Conservation (phyloP, 2,329 filamentous ascomycete genomes). For the Trichoderma hamatum region DNA sequence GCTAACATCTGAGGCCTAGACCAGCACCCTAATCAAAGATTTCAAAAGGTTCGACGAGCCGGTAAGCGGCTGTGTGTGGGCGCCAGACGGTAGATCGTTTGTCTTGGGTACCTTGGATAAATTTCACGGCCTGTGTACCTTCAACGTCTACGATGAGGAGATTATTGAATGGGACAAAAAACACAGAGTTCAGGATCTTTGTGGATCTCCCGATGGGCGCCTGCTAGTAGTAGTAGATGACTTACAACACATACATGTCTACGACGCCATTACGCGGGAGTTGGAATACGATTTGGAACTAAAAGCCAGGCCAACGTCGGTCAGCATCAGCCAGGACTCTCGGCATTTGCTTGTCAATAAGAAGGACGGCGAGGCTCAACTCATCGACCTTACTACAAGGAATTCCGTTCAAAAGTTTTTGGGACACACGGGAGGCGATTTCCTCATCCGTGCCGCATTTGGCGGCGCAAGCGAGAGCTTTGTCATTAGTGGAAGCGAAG, state of each 20-base stretch:
- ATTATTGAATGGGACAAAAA: constrained; percentile 68
- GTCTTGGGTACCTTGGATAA: constrained; percentile 77
- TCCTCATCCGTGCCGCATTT: constrained; percentile 79
- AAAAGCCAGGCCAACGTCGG: constrained; percentile 71
- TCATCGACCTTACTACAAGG: constrained; percentile 76
- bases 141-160: constrained; percentile 65
- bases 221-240: constrained; percentile 79
- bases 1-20: constrained; percentile 45
- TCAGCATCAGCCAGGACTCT: constrained; percentile 83
- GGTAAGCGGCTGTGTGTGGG: constrained; percentile 89
- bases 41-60: constrained; percentile 77
- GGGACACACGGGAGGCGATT: constrained; percentile 75
- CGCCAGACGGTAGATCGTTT: constrained; percentile 74
- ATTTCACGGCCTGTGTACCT: constrained; percentile 68
- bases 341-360: constrained; percentile 80
- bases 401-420: constrained; percentile 73
- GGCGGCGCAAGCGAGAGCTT: constrained; percentile 92
- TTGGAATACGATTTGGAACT: constrained; percentile 72
- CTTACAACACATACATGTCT: constrained; percentile 73
- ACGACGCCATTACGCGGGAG: constrained; percentile 74
- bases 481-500: constrained; percentile 87
- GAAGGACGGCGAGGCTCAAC: constrained; percentile 72
- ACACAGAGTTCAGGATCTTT: constrained; percentile 80
- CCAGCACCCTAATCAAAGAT: constrained; percentile 63
- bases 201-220: constrained; percentile 78